Base-by-base conservation (phyloP, 106 monocot species). In the Agapanthus africanus region DNA sequence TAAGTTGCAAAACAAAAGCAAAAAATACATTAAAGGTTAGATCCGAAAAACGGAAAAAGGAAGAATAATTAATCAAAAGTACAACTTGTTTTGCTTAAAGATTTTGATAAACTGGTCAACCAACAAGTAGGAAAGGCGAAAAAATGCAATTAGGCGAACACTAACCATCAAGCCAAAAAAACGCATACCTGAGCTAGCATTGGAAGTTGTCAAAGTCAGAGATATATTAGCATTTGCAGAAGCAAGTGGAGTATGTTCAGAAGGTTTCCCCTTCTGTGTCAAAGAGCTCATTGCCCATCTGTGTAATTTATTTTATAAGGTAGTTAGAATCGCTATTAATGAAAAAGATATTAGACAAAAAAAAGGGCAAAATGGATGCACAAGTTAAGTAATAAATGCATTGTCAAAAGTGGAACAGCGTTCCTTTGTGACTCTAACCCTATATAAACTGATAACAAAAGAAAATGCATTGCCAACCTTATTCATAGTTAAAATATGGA, bases 251-350 rank as follows among this genome's bases (percentile, higher is more conserved):
- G 66, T 70, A 73, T 91, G 80, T 11, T 97, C 95, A 68, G 91
- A 81, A 59, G 80, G 47, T 77, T 91, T 97, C 74, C 91, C 95
- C 68, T 97, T 97, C 16, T 70, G 68, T 13, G 86, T 90, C 59
- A 93, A 73, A 78, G 93, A 90, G 54, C 86, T 93, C 89, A 93
- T 97, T 38, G 95, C 95, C 95, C 95, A 97, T 47, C 95, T 97
- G 88, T 65, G 40, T 31, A 27, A n/a, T 30, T 38, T 60, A n/a
- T n/a, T 70, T 62, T 14, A 66, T 68, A 19, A 4, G 49, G 49
- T 50, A 47, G 31, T 49, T n/a, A 68, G 68, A 4, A 11, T 33
- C 6, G 25, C 11, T 30, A 10, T 64, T 23, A 38, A 28, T 18
- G 13, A 35, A 67, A 67, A 6, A 67, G 37, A 67, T 44, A 44